phyloP scores from a whole-genome alignment of 164 flowering plant genomes.

The Pachysandra terminalis region DNA sequence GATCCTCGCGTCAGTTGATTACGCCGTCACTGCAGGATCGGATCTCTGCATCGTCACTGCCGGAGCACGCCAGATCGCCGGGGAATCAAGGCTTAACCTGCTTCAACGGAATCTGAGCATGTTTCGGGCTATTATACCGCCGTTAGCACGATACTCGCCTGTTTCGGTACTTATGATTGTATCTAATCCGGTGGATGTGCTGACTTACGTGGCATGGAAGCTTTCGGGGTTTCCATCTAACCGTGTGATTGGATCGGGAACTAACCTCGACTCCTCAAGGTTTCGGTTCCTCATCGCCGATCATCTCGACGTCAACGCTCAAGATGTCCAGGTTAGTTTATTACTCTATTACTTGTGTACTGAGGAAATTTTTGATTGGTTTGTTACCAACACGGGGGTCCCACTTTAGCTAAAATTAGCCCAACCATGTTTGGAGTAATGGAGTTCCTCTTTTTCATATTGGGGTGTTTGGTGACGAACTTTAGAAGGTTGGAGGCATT shows the following conservation, averaged over 20 bases:
- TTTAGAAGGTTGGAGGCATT: no score
- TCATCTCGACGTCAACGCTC: slow-evolving; percentile 59
- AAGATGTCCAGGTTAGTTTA: slow-evolving; percentile 71
- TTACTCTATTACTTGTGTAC: no score
- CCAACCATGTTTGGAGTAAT: no score
- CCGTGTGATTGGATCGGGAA: slow-evolving; percentile 62
- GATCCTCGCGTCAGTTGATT: slow-evolving; percentile 59
- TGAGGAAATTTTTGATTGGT: no score
- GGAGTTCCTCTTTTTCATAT: no score
- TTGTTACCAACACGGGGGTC: no score
- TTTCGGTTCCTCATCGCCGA: slow-evolving; percentile 57
- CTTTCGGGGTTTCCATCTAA: slow-evolving; percentile 53
- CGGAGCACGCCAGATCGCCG: slow-evolving; percentile 68
- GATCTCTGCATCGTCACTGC: slow-evolving; percentile 85
- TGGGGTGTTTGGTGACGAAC: no score
- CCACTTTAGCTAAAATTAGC: no score
- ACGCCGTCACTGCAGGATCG: slow-evolving; percentile 55
- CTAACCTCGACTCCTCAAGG: slow-evolving; percentile 59
- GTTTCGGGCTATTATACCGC: slow-evolving; percentile 49
- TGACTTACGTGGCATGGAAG: slow-evolving; percentile 60
- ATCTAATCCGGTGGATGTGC: slow-evolving; percentile 55
- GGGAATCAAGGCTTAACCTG: slow-evolving; percentile 67
- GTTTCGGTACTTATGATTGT: slow-evolving; percentile 41
- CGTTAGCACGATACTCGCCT: slow-evolving; percentile 44
- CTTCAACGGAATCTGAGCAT: slow-evolving; percentile 57